Evolutionary conservation across 1,284 basidiomycete species (phyloP).

Genomic region (Wallemia ichthyophaga): DNA sequence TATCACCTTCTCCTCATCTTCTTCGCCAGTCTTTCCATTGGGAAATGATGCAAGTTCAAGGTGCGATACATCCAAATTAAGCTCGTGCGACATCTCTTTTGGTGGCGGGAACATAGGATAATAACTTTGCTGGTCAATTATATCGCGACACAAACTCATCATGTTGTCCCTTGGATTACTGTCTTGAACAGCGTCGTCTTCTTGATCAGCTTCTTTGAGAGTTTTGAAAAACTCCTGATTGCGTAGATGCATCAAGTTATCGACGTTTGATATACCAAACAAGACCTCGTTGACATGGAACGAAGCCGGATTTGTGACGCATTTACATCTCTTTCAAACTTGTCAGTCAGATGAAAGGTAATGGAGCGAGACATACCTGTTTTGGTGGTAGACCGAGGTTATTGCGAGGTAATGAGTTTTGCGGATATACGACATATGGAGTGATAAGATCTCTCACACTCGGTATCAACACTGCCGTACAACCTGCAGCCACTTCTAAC

Average conservation of each 20-base stretch:
- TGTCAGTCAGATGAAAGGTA: constrained; percentile 2
- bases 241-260: constrained; percentile 61
- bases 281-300: constrained; percentile 59
- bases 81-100: constrained; percentile 33
- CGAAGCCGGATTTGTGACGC: constrained; percentile 58
- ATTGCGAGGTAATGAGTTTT: constrained; percentile 31
- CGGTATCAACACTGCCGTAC: constrained; percentile 45
- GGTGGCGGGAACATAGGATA: constrained; percentile 85
- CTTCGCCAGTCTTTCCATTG: neutral
- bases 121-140: constrained; percentile 69
- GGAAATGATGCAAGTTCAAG: constrained; percentile 15
- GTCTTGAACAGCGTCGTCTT: constrained; percentile 12
- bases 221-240: constrained; percentile 51
- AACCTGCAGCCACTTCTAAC: constrained; percentile 30
- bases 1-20: neutral
- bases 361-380: constrained; percentile 13
- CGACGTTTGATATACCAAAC: constrained; percentile 49
- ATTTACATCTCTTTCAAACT: constrained; percentile 28
- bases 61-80: constrained; percentile 66
- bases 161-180: constrained; percentile 33
- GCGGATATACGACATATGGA: constrained; percentile 58
- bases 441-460: constrained; percentile 51
- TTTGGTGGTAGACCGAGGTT: constrained; percentile 14
- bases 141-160: constrained; percentile 41
- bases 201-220: constrained; percentile 31